Base-by-base conservation (phyloP, 2,329 filamentous ascomycete genomes). In the Cytospora leucostoma region DNA sequence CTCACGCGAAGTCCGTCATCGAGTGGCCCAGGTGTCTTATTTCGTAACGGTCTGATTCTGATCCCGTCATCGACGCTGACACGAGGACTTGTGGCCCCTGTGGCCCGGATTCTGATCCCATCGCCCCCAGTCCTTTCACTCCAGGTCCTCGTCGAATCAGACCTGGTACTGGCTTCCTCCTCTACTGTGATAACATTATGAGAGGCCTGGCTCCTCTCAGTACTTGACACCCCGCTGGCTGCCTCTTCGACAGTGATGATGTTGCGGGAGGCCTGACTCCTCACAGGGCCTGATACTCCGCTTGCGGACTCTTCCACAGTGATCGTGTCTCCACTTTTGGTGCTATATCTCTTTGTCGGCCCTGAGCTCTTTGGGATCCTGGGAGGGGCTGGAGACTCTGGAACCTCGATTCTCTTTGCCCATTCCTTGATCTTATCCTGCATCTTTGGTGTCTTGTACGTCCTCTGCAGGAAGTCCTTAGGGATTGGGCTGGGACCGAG, bases 371-470 rank as follows among this genome's bases (percentile, higher is more conserved):
- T 55, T 5, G 67, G 74, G 69, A 72, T 75, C 59, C 73, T 80
- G 52, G 75, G 73, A 2, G 74, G 70, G 13, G 73, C 71, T 6
- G 74, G 70, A 10, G 75, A 71, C 19, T 81, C 79, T 1, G 82
- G 78, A 1, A 79, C 68, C 66, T 87, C 83, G 8, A 87, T 81
- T 67, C 79, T 79, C 57, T 75, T 78, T 0, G 84, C 85, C 87
- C 86, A 89, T 55, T 86, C 82, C 67, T 83, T 81, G 66, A 89
- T 83, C 72, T 88, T 88, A 68, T 76, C 83, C 54, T 84, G 79
- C 4, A 86, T 78, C 0, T 82, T 74, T 3, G 85, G 84, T 68
- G 86, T 87, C 38, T 78, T 76, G 7, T 79, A 77, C 1, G 83
- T 82, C 27, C 77, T 78, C 63, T 81, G 77, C 15, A 86, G 71